Conservation (phyloP, 179 eudicot genomes). For the Spergularia azorica region DNA sequence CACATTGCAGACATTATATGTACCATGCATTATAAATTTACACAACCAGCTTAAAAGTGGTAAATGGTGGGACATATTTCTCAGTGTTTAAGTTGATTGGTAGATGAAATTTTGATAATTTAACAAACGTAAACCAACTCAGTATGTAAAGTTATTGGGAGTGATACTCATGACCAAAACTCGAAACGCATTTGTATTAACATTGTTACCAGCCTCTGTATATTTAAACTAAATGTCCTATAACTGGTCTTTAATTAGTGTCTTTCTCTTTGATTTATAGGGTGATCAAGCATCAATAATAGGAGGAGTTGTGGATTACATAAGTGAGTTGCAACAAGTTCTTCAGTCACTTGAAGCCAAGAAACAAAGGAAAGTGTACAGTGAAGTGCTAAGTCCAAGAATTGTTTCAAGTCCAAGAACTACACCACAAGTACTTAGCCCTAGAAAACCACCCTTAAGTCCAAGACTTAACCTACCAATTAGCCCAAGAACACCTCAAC, state of each 20-base stretch:
- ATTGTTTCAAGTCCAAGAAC: slow-evolving; percentile 61
- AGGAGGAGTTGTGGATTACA: slow-evolving; percentile 93
- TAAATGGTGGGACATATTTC: slow-evolving; percentile 16
- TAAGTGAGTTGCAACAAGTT: slow-evolving; percentile 80
- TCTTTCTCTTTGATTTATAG: slow-evolving; percentile 26
- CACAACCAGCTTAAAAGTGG: not conserved
- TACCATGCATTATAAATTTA: not conserved
- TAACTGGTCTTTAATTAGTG: too few relatives aligned
- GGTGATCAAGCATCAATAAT: slow-evolving; percentile 99
- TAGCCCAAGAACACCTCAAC: slow-evolving; percentile 93
- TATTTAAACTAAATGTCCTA: too few relatives aligned
- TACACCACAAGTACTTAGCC: slow-evolving; percentile 54
- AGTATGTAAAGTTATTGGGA: too few relatives aligned
- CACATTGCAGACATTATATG: not conserved
- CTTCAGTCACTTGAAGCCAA: slow-evolving; percentile 82
- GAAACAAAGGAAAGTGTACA: slow-evolving; percentile 78
- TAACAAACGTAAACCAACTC: too few relatives aligned
- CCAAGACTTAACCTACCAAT: slow-evolving; percentile 72
- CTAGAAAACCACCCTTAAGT: slow-evolving; percentile 71
- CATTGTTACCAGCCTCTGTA: too few relatives aligned
- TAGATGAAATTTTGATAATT: too few relatives aligned
- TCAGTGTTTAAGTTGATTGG: not conserved
- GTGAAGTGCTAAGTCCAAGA: slow-evolving; percentile 83
- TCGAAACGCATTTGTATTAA: too few relatives aligned
- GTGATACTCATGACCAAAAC: too few relatives aligned